Evolutionary conservation across 306 rosid species (phyloP), one percentile per base, ranked within the genome.

Genomic region (Vicia villosa): DNA sequence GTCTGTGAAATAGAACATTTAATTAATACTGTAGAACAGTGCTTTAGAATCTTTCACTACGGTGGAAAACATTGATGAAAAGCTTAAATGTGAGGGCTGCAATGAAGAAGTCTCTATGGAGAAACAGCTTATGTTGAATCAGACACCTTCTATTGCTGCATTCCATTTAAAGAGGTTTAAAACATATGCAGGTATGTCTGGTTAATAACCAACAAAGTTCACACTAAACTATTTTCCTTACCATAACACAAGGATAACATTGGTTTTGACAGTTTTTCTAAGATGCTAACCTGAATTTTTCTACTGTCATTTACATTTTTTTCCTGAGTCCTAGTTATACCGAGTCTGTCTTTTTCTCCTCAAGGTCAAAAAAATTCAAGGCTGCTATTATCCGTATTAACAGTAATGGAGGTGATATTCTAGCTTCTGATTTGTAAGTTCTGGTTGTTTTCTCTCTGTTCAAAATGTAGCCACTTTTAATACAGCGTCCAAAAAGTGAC

Each of bases 371-470:
- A 71, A 81, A 74, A 78, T 82, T 61, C 49, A 93, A 93, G 83
- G 98, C 98, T 30, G 98, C 81, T 40, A 85, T 90, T 67, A 86
- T 93, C 79, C 88, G 96, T 65, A 93, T 93, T 82, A 96, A 93
- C 86, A 93, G 97, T 77, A 91, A 96, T 38, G 98, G 98, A 82
- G 97, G 98, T 70, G 96, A 90, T 86, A 96, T 96, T 62, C 91
- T 90, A 80, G 96, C 96, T 24, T 24, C 28, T 24, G 28, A 24
- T 1, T 24, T 24, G 28, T 24, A 24, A 24, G 28, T 24, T 24
- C 28, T 24, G 28, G 28, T 24, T 2, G 28, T 24, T 24, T 24
- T 24, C 28, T 24, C 28, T 24, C 28, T 24, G 28, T 24, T 24
- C 28, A 24, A 24, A 24, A 24, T 24, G 28, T 2, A 2, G 28